A percentile compares a stretch with the other conserved stretches of the same genome.
Conservation (phyloP, 768 basidiomycete species). For the Lactifluus pinguis region DNA sequence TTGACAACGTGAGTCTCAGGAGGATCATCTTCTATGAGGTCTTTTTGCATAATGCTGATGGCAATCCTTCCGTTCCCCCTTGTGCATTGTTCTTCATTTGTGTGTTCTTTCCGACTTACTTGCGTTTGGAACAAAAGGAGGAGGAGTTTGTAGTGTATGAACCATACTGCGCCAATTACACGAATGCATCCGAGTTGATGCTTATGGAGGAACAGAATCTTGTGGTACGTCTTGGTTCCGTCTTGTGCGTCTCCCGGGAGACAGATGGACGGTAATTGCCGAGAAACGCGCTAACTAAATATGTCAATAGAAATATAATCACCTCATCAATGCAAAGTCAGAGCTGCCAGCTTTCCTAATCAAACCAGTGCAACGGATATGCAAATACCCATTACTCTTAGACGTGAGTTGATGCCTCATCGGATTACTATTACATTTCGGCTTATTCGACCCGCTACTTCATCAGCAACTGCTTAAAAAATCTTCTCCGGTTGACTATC, state of each 20-base stretch:
- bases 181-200: constrained; percentile 77
- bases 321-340: constrained; percentile 81
- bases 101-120: constrained; percentile 3
- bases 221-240: constrained; percentile 45
- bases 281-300: constrained; percentile 17
- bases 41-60: constrained; percentile 30
- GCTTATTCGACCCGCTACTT: constrained; percentile 5
- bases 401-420: constrained; percentile 47
- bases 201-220: constrained; percentile 80
- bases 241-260: neutral
- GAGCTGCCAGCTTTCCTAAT: constrained; percentile 95
- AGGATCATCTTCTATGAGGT: constrained; percentile 4
- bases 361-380: constrained; percentile 96
- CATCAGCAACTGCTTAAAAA: constrained; percentile 68
- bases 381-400: constrained; percentile 94
- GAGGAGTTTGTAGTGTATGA: constrained; percentile 94
- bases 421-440: constrained; percentile 11
- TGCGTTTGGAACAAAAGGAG: constrained; percentile 63
- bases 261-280: neutral
- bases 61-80: constrained; percentile 29
- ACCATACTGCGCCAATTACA: constrained; percentile 95
- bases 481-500: constrained; percentile 51
- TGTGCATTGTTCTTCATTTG: constrained; percentile 27
- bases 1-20: constrained; percentile 60
- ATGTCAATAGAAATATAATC: constrained; percentile 54